Base-by-base conservation (phyloP, 169 alveolate genomes). In the Cryptosporidium canis region DNA sequence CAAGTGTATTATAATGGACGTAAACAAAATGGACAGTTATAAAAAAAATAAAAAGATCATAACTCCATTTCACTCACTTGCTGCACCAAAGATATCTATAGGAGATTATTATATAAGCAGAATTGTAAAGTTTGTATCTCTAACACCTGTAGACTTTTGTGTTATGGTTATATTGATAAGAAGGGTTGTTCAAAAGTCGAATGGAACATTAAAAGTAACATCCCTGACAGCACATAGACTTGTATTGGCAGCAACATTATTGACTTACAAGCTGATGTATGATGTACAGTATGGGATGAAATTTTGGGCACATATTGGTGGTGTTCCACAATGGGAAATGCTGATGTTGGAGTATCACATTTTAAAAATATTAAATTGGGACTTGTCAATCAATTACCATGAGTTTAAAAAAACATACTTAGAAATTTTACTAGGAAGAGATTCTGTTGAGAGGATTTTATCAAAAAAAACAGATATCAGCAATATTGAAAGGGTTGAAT, bases 311-410 rank as follows among this genome's bases (percentile, higher is more conserved):
- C 72, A 77, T 55, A 77, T 77, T 58, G 87, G 87, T 3, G 87
- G 87, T 7, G 87, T 77, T 3, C 87, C 87, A 41, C 87, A 77
- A 24, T 77, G 87, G 87, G 87, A 77, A 58, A 77, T 77, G 87
- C 29, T 77, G 8, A 58, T 77, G 72, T 27, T 77, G 35, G 87
- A 77, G 33, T 63, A 77, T 24, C 87, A 77, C 24, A 16, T 77
- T 16, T 31, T 77, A 47, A 77, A 55, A 58, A 53, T 77, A 56
- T 63, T 77, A 21, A 61, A 77, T 8, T 77, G 87, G 87, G 63
- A 77, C 31, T 63, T 77, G 27, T 55, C 33, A 24, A 77, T 77
- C 33, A 77, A 41, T 58, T 58, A 33, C 47, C 35, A 61, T n/a
- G 87, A 77, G 18, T 77, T 77, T 18, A 58, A 56, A 35, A 18